Evolutionary conservation across 2,329 filamentous ascomycete genomes (phyloP).

Genomic region (Pseudodiploospora longispora): DNA sequence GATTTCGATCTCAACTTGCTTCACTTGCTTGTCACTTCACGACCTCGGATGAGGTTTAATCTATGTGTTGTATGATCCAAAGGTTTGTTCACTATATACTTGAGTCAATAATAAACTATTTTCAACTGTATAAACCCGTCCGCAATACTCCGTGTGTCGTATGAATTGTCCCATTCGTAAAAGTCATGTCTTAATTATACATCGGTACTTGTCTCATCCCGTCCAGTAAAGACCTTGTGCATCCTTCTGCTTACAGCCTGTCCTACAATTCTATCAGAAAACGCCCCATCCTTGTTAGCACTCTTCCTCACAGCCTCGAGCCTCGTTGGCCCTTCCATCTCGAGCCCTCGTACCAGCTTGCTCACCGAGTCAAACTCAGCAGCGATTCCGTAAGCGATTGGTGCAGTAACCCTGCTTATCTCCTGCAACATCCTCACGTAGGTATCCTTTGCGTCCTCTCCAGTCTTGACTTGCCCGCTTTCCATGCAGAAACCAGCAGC

Average conservation of each 20-base stretch:
- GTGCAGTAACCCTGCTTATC: slow-evolving; percentile 61
- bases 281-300: slow-evolving; percentile 48
- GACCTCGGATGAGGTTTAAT: too few species aligned
- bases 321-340: slow-evolving; percentile 47
- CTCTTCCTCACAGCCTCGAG: slow-evolving; percentile 55
- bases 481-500: slow-evolving; percentile 71
- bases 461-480: slow-evolving; percentile 63
- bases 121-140: background rate
- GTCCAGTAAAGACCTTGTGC: slow-evolving; percentile 51
- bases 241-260: slow-evolving; percentile 51
- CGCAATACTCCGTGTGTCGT: background rate
- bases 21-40: too few species aligned
- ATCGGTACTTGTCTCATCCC: slow-evolving; percentile 48
- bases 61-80: too few species aligned
- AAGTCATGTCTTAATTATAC: slow-evolving; percentile 26
- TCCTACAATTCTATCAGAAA: slow-evolving; percentile 48
- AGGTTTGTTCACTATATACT: too few species aligned
- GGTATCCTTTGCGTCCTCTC: slow-evolving; percentile 56
- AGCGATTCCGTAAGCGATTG: slow-evolving; percentile 63
- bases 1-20: too few species aligned
- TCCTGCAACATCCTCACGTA: slow-evolving; percentile 72
- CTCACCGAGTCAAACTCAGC: slow-evolving; percentile 51
- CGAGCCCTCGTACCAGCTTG: slow-evolving; percentile 51
- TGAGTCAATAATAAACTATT: background rate
- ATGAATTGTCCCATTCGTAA: background rate